Evolutionary conservation across 768 basidiomycete species (phyloP).

Genomic region (Lactifluus rugatus): DNA sequence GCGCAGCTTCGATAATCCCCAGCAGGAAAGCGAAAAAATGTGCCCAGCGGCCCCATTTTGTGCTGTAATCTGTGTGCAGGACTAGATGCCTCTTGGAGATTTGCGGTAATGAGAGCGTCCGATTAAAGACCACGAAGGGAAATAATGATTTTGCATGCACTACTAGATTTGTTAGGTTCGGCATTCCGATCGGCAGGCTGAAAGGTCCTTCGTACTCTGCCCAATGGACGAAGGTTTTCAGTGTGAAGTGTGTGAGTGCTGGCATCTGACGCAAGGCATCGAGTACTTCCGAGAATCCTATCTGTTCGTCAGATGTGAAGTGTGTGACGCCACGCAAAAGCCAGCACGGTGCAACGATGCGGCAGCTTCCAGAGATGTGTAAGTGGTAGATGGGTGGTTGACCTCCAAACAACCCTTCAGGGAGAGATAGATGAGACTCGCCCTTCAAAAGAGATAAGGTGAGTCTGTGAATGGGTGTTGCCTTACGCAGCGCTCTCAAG

Average conservation of each 20-base stretch:
- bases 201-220: background rate
- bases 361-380: too few species aligned
- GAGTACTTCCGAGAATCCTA: background rate
- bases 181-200: background rate
- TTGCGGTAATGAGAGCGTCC: slow-evolving; percentile 2
- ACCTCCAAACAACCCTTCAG: too few species aligned
- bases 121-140: background rate
- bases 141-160: slow-evolving; percentile 6
- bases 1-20: background rate
- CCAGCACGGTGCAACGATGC: too few species aligned
- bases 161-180: background rate
- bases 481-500: too few species aligned
- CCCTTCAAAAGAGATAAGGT: too few species aligned
- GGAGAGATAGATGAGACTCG: too few species aligned
- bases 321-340: too few species aligned
- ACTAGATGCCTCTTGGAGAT: background rate
- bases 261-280: too few species aligned
- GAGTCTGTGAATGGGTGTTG: too few species aligned
- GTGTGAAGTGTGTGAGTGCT: too few species aligned
- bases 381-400: too few species aligned
- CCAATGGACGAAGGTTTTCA: slow-evolving; percentile 8
- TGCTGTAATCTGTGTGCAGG: background rate
- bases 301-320: slow-evolving; percentile 14
- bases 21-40: background rate
- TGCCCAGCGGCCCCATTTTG: slow-evolving; percentile 6